Evolutionary conservation across 352 stramenopile genomes (phyloP), one percentile per base, ranked within the genome.

Genomic region (Pythium phragmitis): DNA sequence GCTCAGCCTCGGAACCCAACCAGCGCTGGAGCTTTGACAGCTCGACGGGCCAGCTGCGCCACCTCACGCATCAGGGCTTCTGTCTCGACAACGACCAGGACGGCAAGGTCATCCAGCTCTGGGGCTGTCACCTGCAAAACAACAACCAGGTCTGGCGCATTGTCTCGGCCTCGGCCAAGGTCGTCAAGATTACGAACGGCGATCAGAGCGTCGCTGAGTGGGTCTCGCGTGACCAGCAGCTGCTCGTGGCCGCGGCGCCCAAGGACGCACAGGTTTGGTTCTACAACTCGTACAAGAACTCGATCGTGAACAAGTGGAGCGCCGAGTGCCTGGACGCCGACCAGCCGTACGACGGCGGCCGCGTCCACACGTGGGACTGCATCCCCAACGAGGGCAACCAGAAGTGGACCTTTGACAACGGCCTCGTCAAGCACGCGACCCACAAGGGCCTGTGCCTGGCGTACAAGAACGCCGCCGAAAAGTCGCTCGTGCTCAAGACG

Each of bases 21-120:
- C 79, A 91, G 65, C 69, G 73, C 30, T 89, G 82, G 82, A 73
- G n/a, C 37, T 88, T 80, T 49, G 69, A 88, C 63, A 59, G 62
- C 16, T 57, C 53, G 26, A 74, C 63, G 42, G 60, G 79, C 19
- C 69, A 79, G 42, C 11, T 91, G 45, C 74, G 75, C 56, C 77
- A 91, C 65, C 53, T 49, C n/a, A 85, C 65, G 48, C 68, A 88
- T 71, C 19, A 28, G 13, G 76, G 76, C n/a, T 87, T 88, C 55
- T 91, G 82, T 46, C 55, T 91, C 16, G 80, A 89, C 66, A 67
- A 68, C 9, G 80, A 85, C 51, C 72, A 75, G 36, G 66, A 17
- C n/a, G 80, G 79, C 64, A 69, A 67, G 42, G 75, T 69, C 23
- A 54, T 75, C 13, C 74, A 83, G 63, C 75, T 86, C 48, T 86